Evolutionary conservation across 164 flowering plant species (phyloP).

Genomic region (Umbellularia californica): DNA sequence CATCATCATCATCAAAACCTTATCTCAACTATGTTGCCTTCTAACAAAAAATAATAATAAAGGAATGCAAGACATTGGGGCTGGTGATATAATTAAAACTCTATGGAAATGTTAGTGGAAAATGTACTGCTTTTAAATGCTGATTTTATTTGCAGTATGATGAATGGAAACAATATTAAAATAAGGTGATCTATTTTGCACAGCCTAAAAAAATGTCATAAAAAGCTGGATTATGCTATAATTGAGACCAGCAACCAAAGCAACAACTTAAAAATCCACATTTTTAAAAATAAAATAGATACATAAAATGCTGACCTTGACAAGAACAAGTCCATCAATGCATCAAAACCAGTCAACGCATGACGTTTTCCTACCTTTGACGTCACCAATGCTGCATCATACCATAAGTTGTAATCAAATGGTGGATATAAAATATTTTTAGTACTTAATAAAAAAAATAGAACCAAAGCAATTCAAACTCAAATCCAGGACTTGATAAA

Average conservation of each 20-base stretch:
- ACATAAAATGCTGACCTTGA: constrained; percentile 40
- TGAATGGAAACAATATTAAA: too few relatives aligned
- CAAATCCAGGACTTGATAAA: neutral
- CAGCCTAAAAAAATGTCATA: neutral
- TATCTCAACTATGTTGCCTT: too few relatives aligned
- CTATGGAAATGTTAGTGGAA: too few relatives aligned
- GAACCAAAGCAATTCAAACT: neutral
- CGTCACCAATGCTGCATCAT: constrained; percentile 67
- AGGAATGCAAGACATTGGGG: too few relatives aligned
- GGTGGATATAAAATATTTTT: neutral
- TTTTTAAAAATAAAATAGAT: neutral
- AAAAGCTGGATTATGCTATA: neutral
- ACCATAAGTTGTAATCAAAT: neutral
- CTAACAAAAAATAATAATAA: too few relatives aligned
- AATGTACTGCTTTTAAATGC: too few relatives aligned
- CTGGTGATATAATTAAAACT: too few relatives aligned
- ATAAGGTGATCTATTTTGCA: too few relatives aligned
- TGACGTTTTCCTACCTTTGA: constrained; percentile 97
- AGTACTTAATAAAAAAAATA: neutral
- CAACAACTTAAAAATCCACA: neutral
- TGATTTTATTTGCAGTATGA: too few relatives aligned
- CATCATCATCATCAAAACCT: too few relatives aligned
- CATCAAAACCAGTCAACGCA: constrained; percentile 87
- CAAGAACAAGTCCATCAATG: constrained; percentile 73
- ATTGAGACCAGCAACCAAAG: constrained; percentile 2